Base-by-base conservation (phyloP, 176 grass and related monocot genomes). In the Aegilops bicornis region DNA sequence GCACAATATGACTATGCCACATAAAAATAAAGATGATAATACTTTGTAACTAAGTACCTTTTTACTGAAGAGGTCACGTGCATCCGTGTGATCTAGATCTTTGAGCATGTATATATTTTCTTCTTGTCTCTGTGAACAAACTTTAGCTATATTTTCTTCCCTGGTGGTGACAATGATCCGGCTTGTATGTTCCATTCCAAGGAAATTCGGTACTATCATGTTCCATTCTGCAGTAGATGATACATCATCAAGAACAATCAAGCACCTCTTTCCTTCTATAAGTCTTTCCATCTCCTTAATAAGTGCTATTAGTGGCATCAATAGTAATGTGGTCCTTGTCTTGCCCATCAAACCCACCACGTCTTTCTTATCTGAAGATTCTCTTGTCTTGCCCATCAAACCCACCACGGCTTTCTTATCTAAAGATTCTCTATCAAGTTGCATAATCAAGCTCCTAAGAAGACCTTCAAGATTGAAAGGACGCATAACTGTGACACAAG, bases 131-230 rank as follows among this genome's bases (percentile, higher is more conserved):
- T 10, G 4, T 31, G 69, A 83, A 52, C 83, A 78, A n/a, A 59
- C 4, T 13, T 14, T 13, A 3, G 84, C 83, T 17, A 90, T 61
- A 3, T 8, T 4, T 17, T 45, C 15, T 7, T 36, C 64, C 2
- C 70, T 69, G 16, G 88, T 90, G 12, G 77, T 90, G 11, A 82
- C 58, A 0, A 90, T 61, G 20, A 86, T 68, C 50, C 77, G 14
- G 7, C 83, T 86, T 17, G 56, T 39, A 12, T 84, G 36, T 19
- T 5, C 19, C 4, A 23, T 31, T 6, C 40, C 47, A 50, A 24
- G 73, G 11, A 84, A 71, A 7, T 6, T 32, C n/a, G 12, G 22
- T 16, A 36, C n/a, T 24, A 77, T 66, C 13, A 32, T 17, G 5
- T 66, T 13, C 29, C 64, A 66, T 8, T 66, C 64, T 32, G 2